Percentiles rank a stretch among this genome's conserved stretches.
Conservation (phyloP, 2,329 filamentous ascomycete species). For the Colletotrichum higginsianum region DNA sequence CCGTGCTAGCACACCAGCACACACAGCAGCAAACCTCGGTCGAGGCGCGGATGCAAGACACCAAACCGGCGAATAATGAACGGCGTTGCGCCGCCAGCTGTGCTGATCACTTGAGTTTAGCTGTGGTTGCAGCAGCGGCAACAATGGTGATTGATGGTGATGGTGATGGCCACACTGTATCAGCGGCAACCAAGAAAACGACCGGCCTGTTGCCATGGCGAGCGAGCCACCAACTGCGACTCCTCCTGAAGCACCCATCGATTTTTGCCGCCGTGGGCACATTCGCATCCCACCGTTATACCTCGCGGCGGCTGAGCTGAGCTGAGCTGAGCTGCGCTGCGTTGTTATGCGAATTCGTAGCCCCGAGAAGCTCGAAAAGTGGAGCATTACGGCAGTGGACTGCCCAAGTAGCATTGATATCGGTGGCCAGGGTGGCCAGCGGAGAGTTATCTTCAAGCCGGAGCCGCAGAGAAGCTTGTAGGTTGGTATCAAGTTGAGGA, state of each 20-base stretch:
- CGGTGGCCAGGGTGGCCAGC: constrained; percentile 28
- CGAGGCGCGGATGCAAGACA: constrained; percentile 39
- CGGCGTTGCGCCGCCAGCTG: constrained; percentile 30
- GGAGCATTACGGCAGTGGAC: constrained; percentile 27
- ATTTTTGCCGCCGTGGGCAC: constrained; percentile 27
- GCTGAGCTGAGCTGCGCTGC: too few relatives aligned
- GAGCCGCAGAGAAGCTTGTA: constrained; percentile 35
- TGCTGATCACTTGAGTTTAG: constrained; percentile 32
- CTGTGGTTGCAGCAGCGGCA: constrained; percentile 34
- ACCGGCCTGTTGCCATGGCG: constrained; percentile 16
- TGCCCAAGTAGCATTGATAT: constrained; percentile 36
- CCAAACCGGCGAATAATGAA: constrained; percentile 28
- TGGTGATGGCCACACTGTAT: constrained; percentile 14
- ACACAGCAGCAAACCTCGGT: background rate
- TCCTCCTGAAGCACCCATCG: constrained; percentile 12
- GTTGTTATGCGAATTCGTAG: background rate
- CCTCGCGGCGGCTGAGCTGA: constrained; percentile 27
- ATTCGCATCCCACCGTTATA: constrained; percentile 37
- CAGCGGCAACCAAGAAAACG: constrained; percentile 26
- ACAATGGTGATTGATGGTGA: background rate
- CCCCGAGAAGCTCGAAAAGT: constrained; percentile 25
- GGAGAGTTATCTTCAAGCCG: constrained; percentile 33
- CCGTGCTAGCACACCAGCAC: constrained; percentile 25
- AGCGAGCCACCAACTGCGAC: constrained; percentile 31
- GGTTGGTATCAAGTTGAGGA: constrained; percentile 28